Base-by-base conservation (phyloP, 441 rosid species). In the Euphorbia schlechtendalii region DNA sequence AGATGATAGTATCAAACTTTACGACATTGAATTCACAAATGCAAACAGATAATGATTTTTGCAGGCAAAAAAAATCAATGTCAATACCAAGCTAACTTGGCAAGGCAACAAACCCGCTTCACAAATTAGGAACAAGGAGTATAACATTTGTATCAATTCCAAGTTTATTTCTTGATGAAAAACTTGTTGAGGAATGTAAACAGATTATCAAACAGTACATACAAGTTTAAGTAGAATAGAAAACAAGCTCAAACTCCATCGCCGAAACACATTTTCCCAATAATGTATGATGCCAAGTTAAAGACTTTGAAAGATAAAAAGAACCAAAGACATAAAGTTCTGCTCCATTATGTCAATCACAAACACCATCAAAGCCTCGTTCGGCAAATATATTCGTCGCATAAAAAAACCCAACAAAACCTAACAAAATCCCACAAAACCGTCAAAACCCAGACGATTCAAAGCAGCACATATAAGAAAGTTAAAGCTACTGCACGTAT, bases 341-440 rank as follows among this genome's bases (percentile, higher is more conserved):
- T 3, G 12, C 14, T 10, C 48, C 14, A 43, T 14, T 43, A 43
- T 43, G 48, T 43, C 48, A 5, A 14, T 43, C 48, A 43, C 48
- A 43, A 43, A 43, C n/a, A n/a, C n/a, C n/a, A n/a, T n/a, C n/a
- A n/a, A n/a, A n/a, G n/a, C n/a, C n/a, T n/a, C n/a, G n/a, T n/a
- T n/a, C n/a, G n/a, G n/a, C n/a, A n/a, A n/a, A n/a, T n/a, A n/a
- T n/a, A n/a, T n/a, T n/a, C n/a, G n/a, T n/a, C n/a, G n/a, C n/a
- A n/a, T n/a, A n/a, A n/a, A n/a, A n/a, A n/a, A n/a, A n/a, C n/a
- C n/a, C n/a, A n/a, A n/a, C n/a, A n/a, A n/a, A n/a, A n/a, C n/a
- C n/a, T n/a, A n/a, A n/a, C 48, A 43, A 45, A 71, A 59, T 8
- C 40, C 45, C 14, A 65, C 67, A 56, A 55, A 24, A 41, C 20